A percentile compares a stretch with the other conserved stretches of the same genome.
Evolutionary conservation across 768 basidiomycete genomes (phyloP).

Genomic region (Boletus sp.): DNA sequence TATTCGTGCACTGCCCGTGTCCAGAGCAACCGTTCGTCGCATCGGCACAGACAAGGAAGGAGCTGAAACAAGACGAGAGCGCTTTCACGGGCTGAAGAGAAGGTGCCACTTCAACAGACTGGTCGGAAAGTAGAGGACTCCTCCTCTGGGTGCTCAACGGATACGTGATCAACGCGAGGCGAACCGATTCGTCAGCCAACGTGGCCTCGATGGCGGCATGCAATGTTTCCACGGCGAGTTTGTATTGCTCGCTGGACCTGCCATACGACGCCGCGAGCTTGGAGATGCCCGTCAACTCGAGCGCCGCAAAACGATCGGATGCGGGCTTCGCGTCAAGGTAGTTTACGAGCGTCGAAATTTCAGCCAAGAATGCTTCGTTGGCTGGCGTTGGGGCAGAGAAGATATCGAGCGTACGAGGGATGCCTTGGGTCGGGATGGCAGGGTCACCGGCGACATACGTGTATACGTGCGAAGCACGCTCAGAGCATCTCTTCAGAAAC

Average conservation of each 20-base stretch:
- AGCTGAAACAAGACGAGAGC: slow-evolving; percentile 61
- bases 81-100: slow-evolving; percentile 55
- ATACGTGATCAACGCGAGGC: slow-evolving; percentile 55
- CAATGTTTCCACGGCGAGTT: slow-evolving; percentile 42
- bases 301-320: slow-evolving; percentile 58
- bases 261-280: slow-evolving; percentile 50
- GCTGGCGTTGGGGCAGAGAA: slow-evolving; percentile 42
- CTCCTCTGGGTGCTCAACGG: slow-evolving; percentile 37
- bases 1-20: slow-evolving; percentile 62
- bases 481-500: slow-evolving; percentile 56
- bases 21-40: slow-evolving; percentile 68
- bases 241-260: slow-evolving; percentile 53
- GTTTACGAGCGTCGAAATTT: slow-evolving; percentile 48
- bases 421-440: slow-evolving; percentile 29
- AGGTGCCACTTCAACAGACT: slow-evolving; percentile 38
- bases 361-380: slow-evolving; percentile 39
- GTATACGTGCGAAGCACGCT: slow-evolving; percentile 58
- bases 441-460: slow-evolving; percentile 48
- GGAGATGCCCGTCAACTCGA: slow-evolving; percentile 54
- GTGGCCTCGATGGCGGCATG: slow-evolving; percentile 47
- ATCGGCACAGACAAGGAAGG: slow-evolving; percentile 54
- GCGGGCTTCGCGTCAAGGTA: slow-evolving; percentile 39
- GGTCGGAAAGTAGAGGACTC: slow-evolving; percentile 40
- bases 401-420: slow-evolving; percentile 38
- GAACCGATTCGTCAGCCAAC: slow-evolving; percentile 38